Evolutionary conservation across 2,329 filamentous ascomycete species (phyloP).

Genomic region (Stylonectria norvegica): DNA sequence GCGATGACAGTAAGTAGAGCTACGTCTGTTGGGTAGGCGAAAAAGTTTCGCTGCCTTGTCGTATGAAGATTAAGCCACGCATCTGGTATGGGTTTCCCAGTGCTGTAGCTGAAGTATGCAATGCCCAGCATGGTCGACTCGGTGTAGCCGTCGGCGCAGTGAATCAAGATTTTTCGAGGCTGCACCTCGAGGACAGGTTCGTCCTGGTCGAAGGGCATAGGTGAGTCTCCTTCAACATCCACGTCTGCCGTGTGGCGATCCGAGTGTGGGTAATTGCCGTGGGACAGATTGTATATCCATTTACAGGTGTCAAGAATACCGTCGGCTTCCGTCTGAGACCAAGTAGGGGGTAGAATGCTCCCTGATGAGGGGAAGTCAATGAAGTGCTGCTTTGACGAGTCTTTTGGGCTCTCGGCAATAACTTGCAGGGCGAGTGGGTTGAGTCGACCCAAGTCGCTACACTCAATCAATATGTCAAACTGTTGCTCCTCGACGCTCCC

Average conservation of each 20-base stretch:
- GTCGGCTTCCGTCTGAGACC: conserved; percentile 78
- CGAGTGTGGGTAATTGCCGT: conserved; percentile 49
- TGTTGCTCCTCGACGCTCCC: conserved; percentile 53
- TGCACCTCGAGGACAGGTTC: conserved; percentile 20
- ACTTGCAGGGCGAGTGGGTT: conserved; percentile 64
- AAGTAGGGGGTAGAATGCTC: conserved; percentile 82
- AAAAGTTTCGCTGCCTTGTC: conserved; percentile 83
- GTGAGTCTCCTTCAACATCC: conserved; percentile 31
- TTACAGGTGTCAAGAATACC: conserved; percentile 81
- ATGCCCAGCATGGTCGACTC: conserved; percentile 86
- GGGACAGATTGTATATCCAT: conserved; percentile 83
- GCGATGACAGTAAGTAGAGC: conserved; percentile 75
- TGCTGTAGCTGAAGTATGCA: conserved; percentile 90
- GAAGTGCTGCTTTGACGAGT: conserved; percentile 33
- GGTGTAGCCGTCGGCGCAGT: conserved; percentile 94
- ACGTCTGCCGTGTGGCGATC: conserved; percentile 32
- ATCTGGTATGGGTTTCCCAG: conserved; percentile 73
- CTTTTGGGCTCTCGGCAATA: conserved; percentile 55
- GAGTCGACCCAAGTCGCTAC: conserved; percentile 78
- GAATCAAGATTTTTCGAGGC: conserved; percentile 74
- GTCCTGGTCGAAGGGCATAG: conserved; percentile 22
- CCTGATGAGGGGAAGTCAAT: conserved; percentile 90
- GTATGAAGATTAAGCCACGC: conserved; percentile 87
- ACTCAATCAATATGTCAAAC: conserved; percentile 87
- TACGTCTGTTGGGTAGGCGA: conserved; percentile 90